These are phyloP conservation scores for Pseudopithomyces chartarum DNA, from an alignment of 2,329 filamentous ascomycete genomes.

Conservation along the genomic window DNA sequence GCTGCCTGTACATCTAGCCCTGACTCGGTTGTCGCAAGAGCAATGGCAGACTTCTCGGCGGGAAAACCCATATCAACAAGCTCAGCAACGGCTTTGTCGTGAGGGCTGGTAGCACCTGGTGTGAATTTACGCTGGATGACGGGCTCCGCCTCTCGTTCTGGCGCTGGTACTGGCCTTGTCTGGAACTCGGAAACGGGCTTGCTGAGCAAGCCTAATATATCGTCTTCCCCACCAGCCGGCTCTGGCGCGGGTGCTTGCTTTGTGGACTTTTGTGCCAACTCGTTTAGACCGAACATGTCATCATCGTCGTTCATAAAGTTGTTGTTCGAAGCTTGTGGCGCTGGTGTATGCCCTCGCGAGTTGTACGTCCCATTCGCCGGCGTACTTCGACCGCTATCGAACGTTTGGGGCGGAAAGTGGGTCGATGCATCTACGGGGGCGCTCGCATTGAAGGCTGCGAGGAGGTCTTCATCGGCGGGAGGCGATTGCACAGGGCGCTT, in stretches of 20 bases:
- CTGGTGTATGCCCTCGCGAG: slow-evolving; percentile 34
- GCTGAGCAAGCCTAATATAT: slow-evolving; percentile 65
- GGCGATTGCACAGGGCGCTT: slow-evolving; percentile 34
- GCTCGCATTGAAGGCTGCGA: slow-evolving; percentile 65
- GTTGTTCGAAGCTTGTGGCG: slow-evolving; percentile 26
- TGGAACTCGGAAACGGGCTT: slow-evolving; percentile 62
- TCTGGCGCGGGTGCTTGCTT: slow-evolving; percentile 23
- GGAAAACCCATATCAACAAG: slow-evolving; percentile 95
- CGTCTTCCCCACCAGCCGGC: slow-evolving; percentile 54
- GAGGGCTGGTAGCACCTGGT: slow-evolving; percentile 52
- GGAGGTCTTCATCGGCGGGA: slow-evolving; percentile 61
- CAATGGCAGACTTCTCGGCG: slow-evolving; percentile 78
- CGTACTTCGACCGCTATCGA: slow-evolving; percentile 48
- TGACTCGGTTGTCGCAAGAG: slow-evolving; percentile 78
- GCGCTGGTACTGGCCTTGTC: slow-evolving; percentile 32
- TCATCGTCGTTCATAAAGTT: slow-evolving; percentile 67
- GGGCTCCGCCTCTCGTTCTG: slow-evolving; percentile 13
- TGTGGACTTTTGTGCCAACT: slow-evolving; percentile 57
- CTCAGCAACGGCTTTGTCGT: slow-evolving; percentile 80
- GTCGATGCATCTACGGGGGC: slow-evolving; percentile 65
- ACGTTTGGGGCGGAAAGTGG: slow-evolving; percentile 57
- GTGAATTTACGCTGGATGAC: slow-evolving; percentile 21
- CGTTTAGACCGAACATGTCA: slow-evolving; percentile 82
- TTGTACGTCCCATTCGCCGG: slow-evolving; percentile 37
- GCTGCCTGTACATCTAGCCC: slow-evolving; percentile 83